Conservation (phyloP, 805 yeast genomes). For the Ogataea nakhonphanomensis region DNA sequence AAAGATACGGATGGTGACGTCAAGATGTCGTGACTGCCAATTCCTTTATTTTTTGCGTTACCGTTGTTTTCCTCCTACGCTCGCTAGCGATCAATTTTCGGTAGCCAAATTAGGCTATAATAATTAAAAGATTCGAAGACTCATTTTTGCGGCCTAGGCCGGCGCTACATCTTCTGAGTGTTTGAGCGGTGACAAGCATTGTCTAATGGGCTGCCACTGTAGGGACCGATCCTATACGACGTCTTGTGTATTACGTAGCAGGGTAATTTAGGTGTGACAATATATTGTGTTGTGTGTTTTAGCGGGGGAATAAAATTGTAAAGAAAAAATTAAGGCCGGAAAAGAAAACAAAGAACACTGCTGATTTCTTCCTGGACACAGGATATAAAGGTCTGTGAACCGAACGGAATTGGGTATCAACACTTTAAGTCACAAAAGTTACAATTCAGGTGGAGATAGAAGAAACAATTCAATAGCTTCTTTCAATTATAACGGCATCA, state of each 20-base stretch:
- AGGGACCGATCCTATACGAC: too few species aligned
- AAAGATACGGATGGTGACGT: constrained; percentile 26
- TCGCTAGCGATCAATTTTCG: not conserved
- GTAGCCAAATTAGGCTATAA: constrained; percentile 5
- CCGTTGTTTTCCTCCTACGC: too few species aligned
- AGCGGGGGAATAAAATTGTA: constrained; percentile 10
- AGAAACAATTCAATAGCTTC: not conserved
- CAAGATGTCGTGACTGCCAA: constrained; percentile 13
- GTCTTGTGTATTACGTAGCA: not conserved
- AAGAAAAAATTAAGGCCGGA: constrained; percentile 6
- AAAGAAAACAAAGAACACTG: constrained; percentile 9
- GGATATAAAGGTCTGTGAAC: constrained; percentile 5
- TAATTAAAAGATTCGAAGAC: not conserved
- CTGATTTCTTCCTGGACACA: constrained; percentile 10
- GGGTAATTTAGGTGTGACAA: constrained; percentile 5
- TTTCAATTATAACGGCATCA: constrained; percentile 1
- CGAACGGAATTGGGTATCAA: constrained; percentile 2
- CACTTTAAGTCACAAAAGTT: not conserved
- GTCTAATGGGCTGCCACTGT: too few species aligned
- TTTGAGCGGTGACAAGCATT: too few species aligned
- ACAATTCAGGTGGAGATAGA: not conserved
- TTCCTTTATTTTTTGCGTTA: not conserved
- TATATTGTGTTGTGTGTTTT: constrained; percentile 3
- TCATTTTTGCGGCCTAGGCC: not conserved
- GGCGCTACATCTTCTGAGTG: not conserved